These are phyloP conservation scores for Pyracantha coccinea DNA, from an alignment of 331 rosid genomes.

Conservation along the genomic window DNA sequence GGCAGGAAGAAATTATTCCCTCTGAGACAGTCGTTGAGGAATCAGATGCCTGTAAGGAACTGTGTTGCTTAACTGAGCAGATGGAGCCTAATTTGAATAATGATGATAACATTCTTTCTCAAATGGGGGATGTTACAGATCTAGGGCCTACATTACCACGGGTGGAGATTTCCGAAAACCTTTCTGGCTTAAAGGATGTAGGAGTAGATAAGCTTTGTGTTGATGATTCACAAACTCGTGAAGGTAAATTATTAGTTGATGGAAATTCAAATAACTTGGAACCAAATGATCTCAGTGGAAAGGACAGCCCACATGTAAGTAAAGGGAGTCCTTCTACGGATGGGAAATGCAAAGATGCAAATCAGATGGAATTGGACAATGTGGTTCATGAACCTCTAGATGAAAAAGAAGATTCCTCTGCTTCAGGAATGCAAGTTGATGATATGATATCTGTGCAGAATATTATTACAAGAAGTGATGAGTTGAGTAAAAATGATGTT, in stretches of 20 bases:
- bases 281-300: slow-evolving; percentile 27
- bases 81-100: slow-evolving; percentile 69
- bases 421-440: slow-evolving; percentile 37
- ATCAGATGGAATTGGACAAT: slow-evolving; percentile 23
- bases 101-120: slow-evolving; percentile 38
- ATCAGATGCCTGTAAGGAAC: slow-evolving; percentile 67
- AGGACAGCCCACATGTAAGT: slow-evolving; percentile 27
- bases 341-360: slow-evolving; percentile 28
- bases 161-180: slow-evolving; percentile 30
- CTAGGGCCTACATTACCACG: slow-evolving; percentile 29
- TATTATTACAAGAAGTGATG: slow-evolving; percentile 21
- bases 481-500: slow-evolving; percentile 21
- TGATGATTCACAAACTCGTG: slow-evolving; percentile 33
- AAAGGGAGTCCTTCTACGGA: slow-evolving; percentile 26
- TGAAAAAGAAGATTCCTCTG: slow-evolving; percentile 37
- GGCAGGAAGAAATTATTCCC: slow-evolving; percentile 84
- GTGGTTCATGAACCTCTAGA: slow-evolving; percentile 16
- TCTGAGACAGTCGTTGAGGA: slow-evolving; percentile 54
- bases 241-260: slow-evolving; percentile 27
- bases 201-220: slow-evolving; percentile 32
- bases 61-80: slow-evolving; percentile 60
- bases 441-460: slow-evolving; percentile 26
- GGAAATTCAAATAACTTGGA: slow-evolving; percentile 34
- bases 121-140: slow-evolving; percentile 29
- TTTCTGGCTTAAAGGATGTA: slow-evolving; percentile 38